phyloP scores from a whole-genome alignment of 2,329 filamentous ascomycete genomes.

The Penicillium sclerotigenum region DNA sequence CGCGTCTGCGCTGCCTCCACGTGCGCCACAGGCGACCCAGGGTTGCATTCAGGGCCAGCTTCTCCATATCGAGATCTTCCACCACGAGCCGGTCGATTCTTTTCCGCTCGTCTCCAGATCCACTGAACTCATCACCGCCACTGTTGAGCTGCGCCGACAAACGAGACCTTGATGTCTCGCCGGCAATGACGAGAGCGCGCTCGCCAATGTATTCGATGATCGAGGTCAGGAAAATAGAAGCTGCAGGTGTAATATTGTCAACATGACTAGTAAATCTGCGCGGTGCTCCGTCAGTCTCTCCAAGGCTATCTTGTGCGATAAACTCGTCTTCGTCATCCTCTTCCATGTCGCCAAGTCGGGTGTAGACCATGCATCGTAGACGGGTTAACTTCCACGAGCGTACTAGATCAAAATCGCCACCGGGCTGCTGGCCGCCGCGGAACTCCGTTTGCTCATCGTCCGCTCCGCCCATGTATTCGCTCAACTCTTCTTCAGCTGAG shows the following conservation, averaged over 20 bases:
- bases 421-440: constrained; percentile 50
- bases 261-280: constrained; percentile 54
- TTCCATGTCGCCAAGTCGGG: constrained; percentile 91
- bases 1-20: constrained; percentile 74
- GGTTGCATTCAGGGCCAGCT: constrained; percentile 82
- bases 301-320: constrained; percentile 74
- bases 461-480: constrained; percentile 77
- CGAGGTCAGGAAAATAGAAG: constrained; percentile 93
- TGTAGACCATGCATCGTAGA: constrained; percentile 96
- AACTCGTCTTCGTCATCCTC: constrained; percentile 94
- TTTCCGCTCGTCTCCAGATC: constrained; percentile 43
- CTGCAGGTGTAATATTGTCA: constrained; percentile 77
- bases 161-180: constrained; percentile 67
- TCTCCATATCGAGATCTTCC: constrained; percentile 88
- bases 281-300: constrained; percentile 56
- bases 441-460: constrained; percentile 70
- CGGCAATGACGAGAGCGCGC: constrained; percentile 80
- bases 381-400: constrained; percentile 91
- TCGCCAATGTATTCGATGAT: constrained; percentile 93
- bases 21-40: constrained; percentile 88
- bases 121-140: constrained; percentile 55
- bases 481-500: constrained; percentile 79
- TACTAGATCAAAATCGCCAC: constrained; percentile 79
- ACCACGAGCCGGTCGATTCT: constrained; percentile 67
- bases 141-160: constrained; percentile 41